A percentile compares a stretch with the other conserved stretches of the same genome.
phyloP scores from a whole-genome alignment of 139 green algal genomes.

The Coelastrella sp. region DNA sequence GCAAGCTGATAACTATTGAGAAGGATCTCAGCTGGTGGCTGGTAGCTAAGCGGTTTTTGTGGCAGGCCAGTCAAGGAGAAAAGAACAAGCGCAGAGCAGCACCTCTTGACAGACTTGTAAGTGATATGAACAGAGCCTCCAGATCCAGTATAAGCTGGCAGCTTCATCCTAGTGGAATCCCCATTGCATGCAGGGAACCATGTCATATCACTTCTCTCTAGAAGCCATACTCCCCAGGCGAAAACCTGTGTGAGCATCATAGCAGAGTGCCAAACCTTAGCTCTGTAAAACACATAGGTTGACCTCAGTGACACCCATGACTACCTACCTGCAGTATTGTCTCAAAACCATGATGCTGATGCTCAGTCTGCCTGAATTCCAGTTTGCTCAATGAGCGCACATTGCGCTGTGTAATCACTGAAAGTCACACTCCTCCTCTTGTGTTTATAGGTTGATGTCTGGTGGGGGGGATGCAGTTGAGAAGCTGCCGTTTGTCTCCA shows the following conservation, averaged over 20 bases:
- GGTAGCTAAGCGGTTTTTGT: slow-evolving; percentile 73
- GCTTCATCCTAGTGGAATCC: too few relatives aligned
- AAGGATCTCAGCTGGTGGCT: slow-evolving; percentile 69
- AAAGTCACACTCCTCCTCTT: background rate
- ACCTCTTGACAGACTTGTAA: background rate
- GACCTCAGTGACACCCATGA: too few relatives aligned
- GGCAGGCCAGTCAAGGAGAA: slow-evolving; percentile 60
- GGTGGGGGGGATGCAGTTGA: slow-evolving; percentile 61
- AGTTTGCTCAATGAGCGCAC: too few relatives aligned
- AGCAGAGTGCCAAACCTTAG: too few relatives aligned
- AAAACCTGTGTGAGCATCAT: too few relatives aligned
- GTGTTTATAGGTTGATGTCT: slow-evolving; percentile 60
- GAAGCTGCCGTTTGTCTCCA: slow-evolving; percentile 37
- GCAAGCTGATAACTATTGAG: slow-evolving; percentile 68
- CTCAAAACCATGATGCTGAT: too few relatives aligned
- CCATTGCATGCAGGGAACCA: too few relatives aligned
- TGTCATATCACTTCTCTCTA: too few relatives aligned
- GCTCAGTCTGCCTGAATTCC: too few relatives aligned
- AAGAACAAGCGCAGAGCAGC: slow-evolving; percentile 33
- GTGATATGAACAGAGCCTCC: background rate
- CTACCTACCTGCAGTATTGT: too few relatives aligned
- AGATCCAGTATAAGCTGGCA: background rate
- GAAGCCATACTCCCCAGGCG: too few relatives aligned
- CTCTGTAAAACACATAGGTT: too few relatives aligned
- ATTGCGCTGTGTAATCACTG: background rate